These are phyloP conservation scores for Ilyonectria robusta DNA, from an alignment of 2,329 filamentous ascomycete genomes.

Conservation along the genomic window DNA sequence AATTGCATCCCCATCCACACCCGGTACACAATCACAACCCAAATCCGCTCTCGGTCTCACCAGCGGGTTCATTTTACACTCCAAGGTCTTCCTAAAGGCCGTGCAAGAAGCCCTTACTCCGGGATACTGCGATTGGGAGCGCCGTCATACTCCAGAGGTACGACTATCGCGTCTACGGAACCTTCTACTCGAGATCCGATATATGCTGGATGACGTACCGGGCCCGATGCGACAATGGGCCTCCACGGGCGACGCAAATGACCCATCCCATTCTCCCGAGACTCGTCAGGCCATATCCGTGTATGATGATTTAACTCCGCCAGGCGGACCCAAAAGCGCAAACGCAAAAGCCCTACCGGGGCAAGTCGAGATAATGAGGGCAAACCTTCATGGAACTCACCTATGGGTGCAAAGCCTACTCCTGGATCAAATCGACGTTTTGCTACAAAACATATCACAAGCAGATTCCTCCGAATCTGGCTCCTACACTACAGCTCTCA, in stretches of 20 bases:
- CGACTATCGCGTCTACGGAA: slow-evolving; percentile 39
- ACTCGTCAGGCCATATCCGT: not conserved
- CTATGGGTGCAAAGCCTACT: slow-evolving; percentile 55
- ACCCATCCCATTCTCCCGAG: slow-evolving; percentile 14
- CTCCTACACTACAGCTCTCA: slow-evolving; percentile 19
- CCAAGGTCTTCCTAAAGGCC: slow-evolving; percentile 46
- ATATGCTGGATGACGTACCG: slow-evolving; percentile 49
- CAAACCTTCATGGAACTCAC: slow-evolving; percentile 55
- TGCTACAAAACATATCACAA: slow-evolving; percentile 35
- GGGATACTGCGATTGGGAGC: slow-evolving; percentile 31
- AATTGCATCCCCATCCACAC: slow-evolving; percentile 15
- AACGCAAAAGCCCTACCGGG: slow-evolving; percentile 26
- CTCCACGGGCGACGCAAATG: not conserved
- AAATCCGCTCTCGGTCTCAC: slow-evolving; percentile 39
- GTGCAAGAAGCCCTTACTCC: slow-evolving; percentile 35
- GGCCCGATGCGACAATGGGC: slow-evolving; percentile 32
- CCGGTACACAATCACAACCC: not conserved
- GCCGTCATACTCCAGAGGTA: slow-evolving; percentile 20
- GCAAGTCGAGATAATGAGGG: slow-evolving; percentile 48
- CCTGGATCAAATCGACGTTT: slow-evolving; percentile 51
- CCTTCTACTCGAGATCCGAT: slow-evolving; percentile 48
- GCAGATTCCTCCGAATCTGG: not conserved
- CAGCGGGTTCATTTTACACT: slow-evolving; percentile 49
- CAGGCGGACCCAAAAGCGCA: not conserved
- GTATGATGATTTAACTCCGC: not conserved